Percentiles rank a stretch among this genome's conserved stretches.
These are phyloP conservation scores for Entrophospora sp. DNA, from an alignment of 192 early-diverging fungal genomes.

Conservation along the genomic window DNA sequence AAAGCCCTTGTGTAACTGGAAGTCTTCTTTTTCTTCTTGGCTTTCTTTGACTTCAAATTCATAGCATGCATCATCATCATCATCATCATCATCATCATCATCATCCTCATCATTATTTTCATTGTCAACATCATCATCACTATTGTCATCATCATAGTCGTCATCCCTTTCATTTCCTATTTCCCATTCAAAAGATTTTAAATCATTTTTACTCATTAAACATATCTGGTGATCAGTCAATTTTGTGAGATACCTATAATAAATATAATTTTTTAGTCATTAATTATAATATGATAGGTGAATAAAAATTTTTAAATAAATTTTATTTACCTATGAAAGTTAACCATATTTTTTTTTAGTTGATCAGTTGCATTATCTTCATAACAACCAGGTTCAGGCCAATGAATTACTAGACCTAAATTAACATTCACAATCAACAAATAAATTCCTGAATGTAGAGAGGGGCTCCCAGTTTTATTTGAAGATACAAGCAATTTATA, in stretches of 20 bases:
- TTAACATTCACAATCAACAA: not conserved
- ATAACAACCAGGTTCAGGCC: slow-evolving; percentile 17
- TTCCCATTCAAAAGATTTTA: slow-evolving; percentile 11
- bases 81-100: not conserved
- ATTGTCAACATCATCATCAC: no score
- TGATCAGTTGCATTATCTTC: slow-evolving; percentile 14
- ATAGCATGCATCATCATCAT: not conserved
- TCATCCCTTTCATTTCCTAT: no score
- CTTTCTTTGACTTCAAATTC: slow-evolving; percentile 12
- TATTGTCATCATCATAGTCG: no score
- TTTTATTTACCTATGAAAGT: slow-evolving; percentile 13
- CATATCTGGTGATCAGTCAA: slow-evolving; percentile 17
- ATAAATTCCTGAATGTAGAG: not conserved
- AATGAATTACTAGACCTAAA: slow-evolving; percentile 13
- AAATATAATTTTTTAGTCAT: no score
- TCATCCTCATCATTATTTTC: not conserved
- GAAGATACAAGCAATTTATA: not conserved
- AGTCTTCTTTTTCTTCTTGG: slow-evolving; percentile 15
- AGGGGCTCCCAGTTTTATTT: not conserved
- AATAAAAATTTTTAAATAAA: no score
- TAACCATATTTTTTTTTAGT: slow-evolving; percentile 21
- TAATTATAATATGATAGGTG: no score
- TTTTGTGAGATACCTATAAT: slow-evolving; percentile 14
- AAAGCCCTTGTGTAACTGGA: not conserved
- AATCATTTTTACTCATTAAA: slow-evolving; percentile 8